Conservation (phyloP, 108 stramenopile species). For the Bacterosira constricta region DNA sequence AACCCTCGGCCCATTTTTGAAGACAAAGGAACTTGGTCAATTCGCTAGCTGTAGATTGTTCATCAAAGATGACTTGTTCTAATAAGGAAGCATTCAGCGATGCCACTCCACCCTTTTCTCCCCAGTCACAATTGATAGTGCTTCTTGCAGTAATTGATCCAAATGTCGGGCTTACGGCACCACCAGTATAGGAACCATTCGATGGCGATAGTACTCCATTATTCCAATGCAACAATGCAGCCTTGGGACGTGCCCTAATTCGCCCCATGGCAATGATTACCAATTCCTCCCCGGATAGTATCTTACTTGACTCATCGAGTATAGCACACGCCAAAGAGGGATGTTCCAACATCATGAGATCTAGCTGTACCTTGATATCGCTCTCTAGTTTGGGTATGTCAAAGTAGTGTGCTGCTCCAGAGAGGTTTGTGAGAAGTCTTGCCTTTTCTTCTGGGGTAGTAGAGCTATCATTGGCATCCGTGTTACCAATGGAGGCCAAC, state of each 20-base stretch:
- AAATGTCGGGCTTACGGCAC: neutral
- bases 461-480: neutral
- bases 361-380: slow-evolving; percentile 21
- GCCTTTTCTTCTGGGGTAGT: slow-evolving; percentile 12
- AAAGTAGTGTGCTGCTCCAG: slow-evolving; percentile 43
- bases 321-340: slow-evolving; percentile 51
- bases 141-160: too few species aligned
- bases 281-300: slow-evolving; percentile 38
- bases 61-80: slow-evolving; percentile 46
- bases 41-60: slow-evolving; percentile 38
- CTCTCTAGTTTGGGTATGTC: slow-evolving; percentile 44
- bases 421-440: slow-evolving; percentile 31
- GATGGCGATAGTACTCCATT: too few species aligned
- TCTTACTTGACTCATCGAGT: slow-evolving; percentile 44
- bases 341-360: slow-evolving; percentile 30
- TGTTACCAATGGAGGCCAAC: slow-evolving; percentile 16
- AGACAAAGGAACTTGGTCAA: slow-evolving; percentile 42
- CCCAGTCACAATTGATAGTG: neutral
- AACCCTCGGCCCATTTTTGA: slow-evolving; percentile 38
- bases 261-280: slow-evolving; percentile 21
- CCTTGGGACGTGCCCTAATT: slow-evolving; percentile 40
- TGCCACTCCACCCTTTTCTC: slow-evolving; percentile 27
- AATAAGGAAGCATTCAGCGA: slow-evolving; percentile 33
- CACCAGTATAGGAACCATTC: too few species aligned
- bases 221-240: slow-evolving; percentile 25